These are phyloP conservation scores for Pneumocystis murina DNA, from an alignment of 1,139 yeast genomes.

Conservation along the genomic window DNA sequence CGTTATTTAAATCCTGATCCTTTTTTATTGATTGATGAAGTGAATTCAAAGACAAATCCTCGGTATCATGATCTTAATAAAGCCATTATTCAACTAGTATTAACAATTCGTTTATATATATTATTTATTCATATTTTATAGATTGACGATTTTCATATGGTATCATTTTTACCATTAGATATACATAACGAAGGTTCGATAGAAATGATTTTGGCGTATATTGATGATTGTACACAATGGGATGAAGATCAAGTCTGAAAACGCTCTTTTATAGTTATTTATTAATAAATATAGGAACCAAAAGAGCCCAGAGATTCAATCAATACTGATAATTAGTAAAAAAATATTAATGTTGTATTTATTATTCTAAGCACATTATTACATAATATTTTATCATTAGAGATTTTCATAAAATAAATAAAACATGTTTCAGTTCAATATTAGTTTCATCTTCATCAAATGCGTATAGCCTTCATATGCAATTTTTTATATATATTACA, in stretches of 20 bases:
- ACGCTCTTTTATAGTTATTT: not conserved
- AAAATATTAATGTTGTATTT: not conserved
- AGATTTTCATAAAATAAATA: not conserved
- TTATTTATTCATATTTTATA: not conserved
- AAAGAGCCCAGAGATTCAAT: slow-evolving; percentile 79
- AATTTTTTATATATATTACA: not conserved
- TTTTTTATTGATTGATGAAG: slow-evolving; percentile 42
- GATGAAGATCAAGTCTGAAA: slow-evolving; percentile 49
- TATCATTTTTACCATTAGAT: slow-evolving; percentile 81
- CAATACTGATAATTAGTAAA: slow-evolving; percentile 9
- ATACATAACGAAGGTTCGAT: slow-evolving; percentile 69
- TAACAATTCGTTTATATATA: slow-evolving; percentile 7
- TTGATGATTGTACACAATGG: slow-evolving; percentile 97
- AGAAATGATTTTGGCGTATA: slow-evolving; percentile 70
- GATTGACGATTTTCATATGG: slow-evolving; percentile 97
- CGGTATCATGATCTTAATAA: slow-evolving; percentile 58
- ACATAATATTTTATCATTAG: not conserved
- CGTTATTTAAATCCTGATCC: slow-evolving; percentile 89
- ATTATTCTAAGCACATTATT: not conserved
- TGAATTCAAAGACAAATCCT: slow-evolving; percentile 46
- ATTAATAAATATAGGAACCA: slow-evolving; percentile 40
- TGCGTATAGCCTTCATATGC: not conserved
- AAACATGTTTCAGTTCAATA: not conserved
- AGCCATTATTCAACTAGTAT: slow-evolving; percentile 57
- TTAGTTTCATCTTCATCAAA: not conserved